These are phyloP conservation scores for Leccinum rimulosum DNA, from an alignment of 768 basidiomycete species.

Conservation along the genomic window DNA sequence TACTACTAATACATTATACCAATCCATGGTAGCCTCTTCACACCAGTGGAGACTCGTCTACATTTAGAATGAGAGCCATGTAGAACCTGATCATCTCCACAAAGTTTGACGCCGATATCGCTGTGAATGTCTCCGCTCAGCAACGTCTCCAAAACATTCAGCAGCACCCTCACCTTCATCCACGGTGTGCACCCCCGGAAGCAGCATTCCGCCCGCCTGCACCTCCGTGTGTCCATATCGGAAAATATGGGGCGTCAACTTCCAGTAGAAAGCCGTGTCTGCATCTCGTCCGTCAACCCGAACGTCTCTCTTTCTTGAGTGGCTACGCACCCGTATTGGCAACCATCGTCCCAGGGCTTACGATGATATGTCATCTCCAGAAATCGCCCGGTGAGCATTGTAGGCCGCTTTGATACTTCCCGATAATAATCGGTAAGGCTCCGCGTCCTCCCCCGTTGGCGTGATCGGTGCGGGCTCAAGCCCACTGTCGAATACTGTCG, in stretches of 20 bases:
- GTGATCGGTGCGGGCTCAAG: conserved; percentile 71
- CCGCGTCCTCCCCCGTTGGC: conserved; percentile 32
- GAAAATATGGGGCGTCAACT: conserved; percentile 59
- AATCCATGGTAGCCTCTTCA: not conserved
- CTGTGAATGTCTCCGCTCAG: conserved; percentile 20
- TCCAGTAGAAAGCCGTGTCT: conserved; percentile 49
- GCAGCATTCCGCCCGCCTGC: conserved; percentile 28
- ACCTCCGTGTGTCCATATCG: conserved; percentile 49
- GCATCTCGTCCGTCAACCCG: not conserved
- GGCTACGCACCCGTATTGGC: conserved; percentile 46
- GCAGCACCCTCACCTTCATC: conserved; percentile 55
- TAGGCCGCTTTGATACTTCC: conserved; percentile 65
- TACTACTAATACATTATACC: not conserved
- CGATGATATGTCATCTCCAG: conserved; percentile 38
- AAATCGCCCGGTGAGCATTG: conserved; percentile 43
- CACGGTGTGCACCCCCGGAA: conserved; percentile 60
- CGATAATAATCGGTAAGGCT: conserved; percentile 49
- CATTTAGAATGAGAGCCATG: conserved; percentile 61
- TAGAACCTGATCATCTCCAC: conserved; percentile 69
- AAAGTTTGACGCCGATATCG: conserved; percentile 48
- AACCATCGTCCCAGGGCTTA: conserved; percentile 53
- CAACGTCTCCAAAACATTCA: not conserved
- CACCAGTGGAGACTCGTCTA: conserved; percentile 46
- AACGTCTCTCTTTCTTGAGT: not conserved
- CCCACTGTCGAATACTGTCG: conserved; percentile 42